These are phyloP conservation scores for Spathaspora girioi DNA, from an alignment of 805 yeast genomes.

Conservation along the genomic window DNA sequence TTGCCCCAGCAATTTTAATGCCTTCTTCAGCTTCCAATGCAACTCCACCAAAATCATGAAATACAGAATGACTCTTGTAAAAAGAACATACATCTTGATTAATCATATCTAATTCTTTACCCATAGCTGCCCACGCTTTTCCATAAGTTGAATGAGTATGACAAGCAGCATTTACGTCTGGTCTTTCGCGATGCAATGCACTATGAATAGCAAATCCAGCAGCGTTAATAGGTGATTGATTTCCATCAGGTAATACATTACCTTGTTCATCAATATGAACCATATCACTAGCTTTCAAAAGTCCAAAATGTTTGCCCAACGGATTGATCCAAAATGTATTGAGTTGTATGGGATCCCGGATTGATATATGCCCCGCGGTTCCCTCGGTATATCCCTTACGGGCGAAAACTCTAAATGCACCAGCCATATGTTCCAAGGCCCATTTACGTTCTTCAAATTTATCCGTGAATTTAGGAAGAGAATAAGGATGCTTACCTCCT, in stretches of 20 bases:
- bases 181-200: conserved; percentile 36
- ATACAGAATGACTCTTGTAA: conserved; percentile 64
- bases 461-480: conserved; percentile 50
- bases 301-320: conserved; percentile 66
- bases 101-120: conserved; percentile 60
- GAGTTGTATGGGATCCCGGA: conserved; percentile 81
- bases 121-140: conserved; percentile 35
- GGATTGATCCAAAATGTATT: conserved; percentile 89
- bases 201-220: conserved; percentile 42
- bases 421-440: conserved; percentile 74
- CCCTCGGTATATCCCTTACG: conserved; percentile 76
- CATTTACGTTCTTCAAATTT: conserved; percentile 48
- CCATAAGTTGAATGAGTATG: conserved; percentile 40
- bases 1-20: conserved; percentile 23
- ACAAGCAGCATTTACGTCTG: conserved; percentile 39
- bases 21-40: conserved; percentile 44
- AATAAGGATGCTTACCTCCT: conserved; percentile 50
- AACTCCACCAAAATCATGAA: conserved; percentile 72
- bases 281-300: conserved; percentile 36
- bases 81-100: conserved; percentile 75
- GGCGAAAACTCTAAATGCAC: conserved; percentile 80
- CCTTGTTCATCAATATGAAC: conserved; percentile 38
- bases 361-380: conserved; percentile 80
- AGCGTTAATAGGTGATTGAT: conserved; percentile 35
- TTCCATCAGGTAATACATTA: conserved; percentile 35